Base-by-base conservation (phyloP, 2,329 filamentous ascomycete genomes). In the Exophiala mesophila region DNA sequence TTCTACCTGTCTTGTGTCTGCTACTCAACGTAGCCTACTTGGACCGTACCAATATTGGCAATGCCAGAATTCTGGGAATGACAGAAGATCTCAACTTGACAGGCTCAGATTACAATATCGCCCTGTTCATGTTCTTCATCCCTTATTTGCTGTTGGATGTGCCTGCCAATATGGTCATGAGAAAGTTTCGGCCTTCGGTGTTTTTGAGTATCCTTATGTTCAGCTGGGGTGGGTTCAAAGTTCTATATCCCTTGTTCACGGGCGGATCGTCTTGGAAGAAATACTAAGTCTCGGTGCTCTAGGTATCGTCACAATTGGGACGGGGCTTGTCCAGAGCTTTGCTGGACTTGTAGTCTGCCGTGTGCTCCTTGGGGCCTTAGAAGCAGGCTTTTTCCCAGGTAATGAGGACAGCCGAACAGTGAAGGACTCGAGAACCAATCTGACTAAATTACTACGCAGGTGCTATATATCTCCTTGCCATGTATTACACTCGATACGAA, bases 141-240 rank as follows among this genome's bases (percentile, higher is more conserved):
- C 39, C 44, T 6, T 51, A 51, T 34, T 41, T 52, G 15, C 29
- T 39, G 12, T 41, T 50, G 29, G 48, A 72, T 47, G 59, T 73
- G 3, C 69, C 69, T 4, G 65, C 64, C 47, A 73, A 73, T 50
- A 49, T 72, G 8, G 45, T 73, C 4, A 55, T 73, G 43, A 67
- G 63, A 39, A 45, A 46, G 13, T 18, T 52, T 7, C 39, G 48
- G 4, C 47, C 45, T 4, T 48, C 45, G 3, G 4, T 48, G 3
- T 48, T 36, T 30, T 29, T 48, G 16, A 23, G 21, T 26, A 20
- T 23, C n/a, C 39, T 48, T 29, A 45, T 45, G 20, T 35, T 10
- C 5, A 24, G 43, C n/a, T 43, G 33, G 53, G 64, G 65, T 4
- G n/a, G 24, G 24, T n/a, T n/a, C n/a, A n/a, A n/a, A n/a, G n/a